Evolutionary conservation across 2,329 filamentous ascomycete genomes (phyloP).

Genomic region (Graphium sp.): DNA sequence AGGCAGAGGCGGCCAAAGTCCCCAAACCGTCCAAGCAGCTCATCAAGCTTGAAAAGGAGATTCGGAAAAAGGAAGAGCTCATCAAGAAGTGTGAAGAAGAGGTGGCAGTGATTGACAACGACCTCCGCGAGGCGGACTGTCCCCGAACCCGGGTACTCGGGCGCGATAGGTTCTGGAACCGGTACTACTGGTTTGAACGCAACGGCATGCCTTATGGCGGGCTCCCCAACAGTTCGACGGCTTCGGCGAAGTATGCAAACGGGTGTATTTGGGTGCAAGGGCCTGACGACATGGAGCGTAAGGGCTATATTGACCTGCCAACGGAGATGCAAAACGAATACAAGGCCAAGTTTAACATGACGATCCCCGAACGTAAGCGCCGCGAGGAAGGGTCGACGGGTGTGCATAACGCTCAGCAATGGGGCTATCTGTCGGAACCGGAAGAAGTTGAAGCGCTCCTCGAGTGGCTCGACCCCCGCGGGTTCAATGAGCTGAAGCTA

Average conservation of each 20-base stretch:
- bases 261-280: conserved; percentile 94
- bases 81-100: conserved; percentile 73
- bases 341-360: conserved; percentile 60
- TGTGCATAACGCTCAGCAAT: conserved; percentile 62
- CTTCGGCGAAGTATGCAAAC: conserved; percentile 77
- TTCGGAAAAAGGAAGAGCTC: conserved; percentile 68
- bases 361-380: conserved; percentile 69
- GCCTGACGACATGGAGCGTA: conserved; percentile 72
- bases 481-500: conserved; percentile 71
- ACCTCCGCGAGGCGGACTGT: conserved; percentile 85
- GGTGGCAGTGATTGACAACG: conserved; percentile 74
- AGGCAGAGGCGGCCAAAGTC: conserved; percentile 45
- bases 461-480: conserved; percentile 75
- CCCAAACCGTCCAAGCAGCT: conserved; percentile 78
- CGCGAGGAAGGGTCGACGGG: conserved; percentile 72
- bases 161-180: conserved; percentile 93
- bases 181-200: conserved; percentile 98
- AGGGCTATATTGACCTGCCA: conserved; percentile 69
- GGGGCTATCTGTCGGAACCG: conserved; percentile 80
- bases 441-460: conserved; percentile 64
- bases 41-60: conserved; percentile 72
- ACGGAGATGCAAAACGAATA: conserved; percentile 61
- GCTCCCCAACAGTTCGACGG: conserved; percentile 74
- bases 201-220: conserved; percentile 96
- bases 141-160: conserved; percentile 78